Percentiles rank a stretch among this genome's conserved stretches.
Conservation (phyloP, 1,284 basidiomycete genomes). For the Trametes versicolor region DNA sequence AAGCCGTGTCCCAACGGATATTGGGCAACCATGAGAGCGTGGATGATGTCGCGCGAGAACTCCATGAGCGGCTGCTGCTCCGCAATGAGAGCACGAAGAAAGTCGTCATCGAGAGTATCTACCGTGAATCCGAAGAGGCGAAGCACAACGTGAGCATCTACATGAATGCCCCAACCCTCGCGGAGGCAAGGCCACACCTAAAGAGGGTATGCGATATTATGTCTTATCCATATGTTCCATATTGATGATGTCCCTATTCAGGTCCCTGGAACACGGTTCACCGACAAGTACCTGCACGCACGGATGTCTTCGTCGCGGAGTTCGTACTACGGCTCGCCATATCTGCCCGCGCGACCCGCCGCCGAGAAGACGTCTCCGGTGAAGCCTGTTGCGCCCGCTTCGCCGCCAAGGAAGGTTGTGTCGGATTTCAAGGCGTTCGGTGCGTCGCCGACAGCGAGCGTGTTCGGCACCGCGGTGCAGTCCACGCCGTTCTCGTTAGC, state of each 20-base stretch:
- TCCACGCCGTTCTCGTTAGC: conserved; percentile 82
- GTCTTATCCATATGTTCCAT: neutral
- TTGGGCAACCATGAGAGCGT: conserved; percentile 91
- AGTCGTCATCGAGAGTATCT: conserved; percentile 96
- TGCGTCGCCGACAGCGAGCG: conserved; percentile 76
- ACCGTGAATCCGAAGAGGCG: conserved; percentile 89
- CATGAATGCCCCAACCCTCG: conserved; percentile 76
- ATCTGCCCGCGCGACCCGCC: conserved; percentile 55
- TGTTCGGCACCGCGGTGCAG: conserved; percentile 84
- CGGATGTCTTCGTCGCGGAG: conserved; percentile 67
- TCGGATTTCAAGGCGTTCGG: conserved; percentile 92
- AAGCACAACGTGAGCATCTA: conserved; percentile 92
- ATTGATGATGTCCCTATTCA: conserved; percentile 44
- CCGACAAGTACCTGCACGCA: conserved; percentile 90
- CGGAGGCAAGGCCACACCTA: conserved; percentile 82
- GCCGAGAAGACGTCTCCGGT: conserved; percentile 49
- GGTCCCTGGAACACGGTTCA: conserved; percentile 93
- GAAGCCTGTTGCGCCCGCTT: conserved; percentile 52
- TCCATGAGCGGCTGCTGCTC: conserved; percentile 91
- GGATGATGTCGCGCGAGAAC: conserved; percentile 93
- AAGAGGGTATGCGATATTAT: conserved; percentile 70
- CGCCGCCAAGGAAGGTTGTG: conserved; percentile 86
- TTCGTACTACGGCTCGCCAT: conserved; percentile 59
- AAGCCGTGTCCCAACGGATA: conserved; percentile 93
- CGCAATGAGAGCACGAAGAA: conserved; percentile 98